Conservation (phyloP, 352 stramenopile genomes). For the Phytophthora capsici region DNA sequence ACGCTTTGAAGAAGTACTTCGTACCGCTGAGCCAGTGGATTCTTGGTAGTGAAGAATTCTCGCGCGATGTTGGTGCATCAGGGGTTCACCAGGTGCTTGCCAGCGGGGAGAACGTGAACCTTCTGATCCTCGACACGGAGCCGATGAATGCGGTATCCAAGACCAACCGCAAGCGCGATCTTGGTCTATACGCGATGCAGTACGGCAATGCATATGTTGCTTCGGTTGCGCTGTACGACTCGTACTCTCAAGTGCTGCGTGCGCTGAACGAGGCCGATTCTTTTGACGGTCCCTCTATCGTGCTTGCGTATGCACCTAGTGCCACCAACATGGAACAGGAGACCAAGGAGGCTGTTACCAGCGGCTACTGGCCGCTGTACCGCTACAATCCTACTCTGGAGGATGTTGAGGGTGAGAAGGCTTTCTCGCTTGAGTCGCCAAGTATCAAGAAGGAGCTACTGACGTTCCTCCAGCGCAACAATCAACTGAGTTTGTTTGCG, state of each 20-base stretch:
- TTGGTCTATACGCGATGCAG: constrained; percentile 93
- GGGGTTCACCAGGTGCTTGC: constrained; percentile 78
- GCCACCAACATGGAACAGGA: constrained; percentile 90
- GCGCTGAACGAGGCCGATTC: constrained; percentile 92
- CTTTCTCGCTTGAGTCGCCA: constrained; percentile 90
- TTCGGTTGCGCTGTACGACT: constrained; percentile 91
- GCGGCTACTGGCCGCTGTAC: constrained; percentile 93
- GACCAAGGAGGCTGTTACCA: constrained; percentile 85
- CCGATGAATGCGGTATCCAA: constrained; percentile 67
- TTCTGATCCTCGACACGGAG: constrained; percentile 81
- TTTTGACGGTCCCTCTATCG: constrained; percentile 90
- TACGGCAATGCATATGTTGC: constrained; percentile 94
- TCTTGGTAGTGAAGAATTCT: constrained; percentile 79
- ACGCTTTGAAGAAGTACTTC: constrained; percentile 64
- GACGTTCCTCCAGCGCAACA: constrained; percentile 89
- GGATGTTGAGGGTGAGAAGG: constrained; percentile 82
- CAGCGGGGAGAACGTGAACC: constrained; percentile 79
- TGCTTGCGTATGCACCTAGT: constrained; percentile 89
- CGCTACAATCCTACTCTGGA: constrained; percentile 89
- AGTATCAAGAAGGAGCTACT: constrained; percentile 92
- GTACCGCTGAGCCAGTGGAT: constrained; percentile 82
- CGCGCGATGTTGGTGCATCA: constrained; percentile 69
- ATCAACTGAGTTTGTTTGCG: constrained; percentile 91
- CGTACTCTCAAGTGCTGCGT: constrained; percentile 86
- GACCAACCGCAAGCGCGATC: constrained; percentile 89